Evolutionary conservation across 176 grass and related monocot genomes (phyloP), one percentile per base, ranked within the genome.

Genomic region (Luzula sylvatica): DNA sequence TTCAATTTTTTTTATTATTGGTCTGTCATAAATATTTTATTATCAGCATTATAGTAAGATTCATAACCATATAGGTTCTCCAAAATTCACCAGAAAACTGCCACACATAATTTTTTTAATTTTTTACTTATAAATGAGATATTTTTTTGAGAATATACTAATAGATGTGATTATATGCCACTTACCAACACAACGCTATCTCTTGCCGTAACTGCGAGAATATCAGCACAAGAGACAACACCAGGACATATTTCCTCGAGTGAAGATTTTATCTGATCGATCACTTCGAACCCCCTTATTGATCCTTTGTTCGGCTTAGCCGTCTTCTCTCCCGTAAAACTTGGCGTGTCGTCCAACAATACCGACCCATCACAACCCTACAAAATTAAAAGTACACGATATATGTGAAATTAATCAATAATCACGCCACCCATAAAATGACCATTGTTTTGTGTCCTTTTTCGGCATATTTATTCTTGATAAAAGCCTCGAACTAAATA

Each of bases 171-270:
- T 41, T 8, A 42, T 43, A 28, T 1, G 12, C 26, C 30, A 65
- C 65, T 73, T 55, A 94, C 82, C 7, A 38, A 55, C 23, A 77
- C 65, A 0, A 87, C 76, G 50, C 82, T 65, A 50, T 95, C 88
- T 15, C 80, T 76, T 0, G 77, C 77, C 0, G 80, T 78, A 65
- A 89, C 52, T 26, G 85, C 80, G 27, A 95, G 67, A 46, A 95
- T 78, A 72, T 95, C 89, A 43, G 89, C 76, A 60, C 89, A 95
- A n/a, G 89, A 95, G 11, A 95, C 89, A 26, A 94, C 69, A 52
- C 73, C 73, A 1, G 88, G 88, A 35, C 88, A 95, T 0, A 49
- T 56, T 19, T 22, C 52, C 40, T 95, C 88, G 3, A 95, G 76
- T 14, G 72, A 78, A 17, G 72, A 3, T 81, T 95, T 95, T 58